A percentile compares a stretch with the other conserved stretches of the same genome.
phyloP scores from a whole-genome alignment of 192 early-diverging fungal species.

The Umbelopsis ramanniana region DNA sequence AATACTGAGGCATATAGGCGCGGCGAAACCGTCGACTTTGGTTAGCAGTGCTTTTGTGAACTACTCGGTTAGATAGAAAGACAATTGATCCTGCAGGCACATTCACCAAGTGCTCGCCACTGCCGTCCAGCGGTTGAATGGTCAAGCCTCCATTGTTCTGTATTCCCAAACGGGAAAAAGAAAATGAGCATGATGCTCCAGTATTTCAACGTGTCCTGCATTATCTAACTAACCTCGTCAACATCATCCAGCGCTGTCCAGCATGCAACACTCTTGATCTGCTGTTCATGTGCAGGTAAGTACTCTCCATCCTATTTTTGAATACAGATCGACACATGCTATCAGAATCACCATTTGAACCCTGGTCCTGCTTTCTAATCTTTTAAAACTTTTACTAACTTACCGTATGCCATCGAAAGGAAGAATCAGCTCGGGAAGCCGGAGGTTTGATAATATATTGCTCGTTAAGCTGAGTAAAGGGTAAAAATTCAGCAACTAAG shows the following conservation, averaged over 20 bases:
- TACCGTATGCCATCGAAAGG: slow-evolving; percentile 45
- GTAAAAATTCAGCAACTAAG: background rate
- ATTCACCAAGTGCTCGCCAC: background rate
- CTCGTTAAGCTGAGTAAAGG: slow-evolving; percentile 35
- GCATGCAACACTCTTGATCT: slow-evolving; percentile 33
- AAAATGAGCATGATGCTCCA: background rate
- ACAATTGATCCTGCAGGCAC: slow-evolving; percentile 36
- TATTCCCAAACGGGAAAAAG: background rate
- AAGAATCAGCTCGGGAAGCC: slow-evolving; percentile 13
- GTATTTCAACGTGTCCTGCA: too few relatives aligned
- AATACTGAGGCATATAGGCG: slow-evolving; percentile 44
- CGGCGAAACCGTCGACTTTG: slow-evolving; percentile 32
- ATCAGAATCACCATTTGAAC: background rate
- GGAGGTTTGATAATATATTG: slow-evolving; percentile 50
- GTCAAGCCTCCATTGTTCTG: slow-evolving; percentile 25
- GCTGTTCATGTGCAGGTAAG: slow-evolving; percentile 12
- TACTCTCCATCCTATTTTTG: slow-evolving; percentile 40
- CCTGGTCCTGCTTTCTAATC: background rate
- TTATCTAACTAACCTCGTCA: slow-evolving; percentile 3
- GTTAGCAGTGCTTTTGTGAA: slow-evolving; percentile 42
- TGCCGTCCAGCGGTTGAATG: slow-evolving; percentile 1
- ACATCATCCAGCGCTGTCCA: slow-evolving; percentile 44
- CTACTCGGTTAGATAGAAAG: slow-evolving; percentile 30
- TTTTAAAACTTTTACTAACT: background rate
- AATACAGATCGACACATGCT: background rate